Conservation (phyloP, 148 eudicot genomes). For the Rheum nobile region DNA sequence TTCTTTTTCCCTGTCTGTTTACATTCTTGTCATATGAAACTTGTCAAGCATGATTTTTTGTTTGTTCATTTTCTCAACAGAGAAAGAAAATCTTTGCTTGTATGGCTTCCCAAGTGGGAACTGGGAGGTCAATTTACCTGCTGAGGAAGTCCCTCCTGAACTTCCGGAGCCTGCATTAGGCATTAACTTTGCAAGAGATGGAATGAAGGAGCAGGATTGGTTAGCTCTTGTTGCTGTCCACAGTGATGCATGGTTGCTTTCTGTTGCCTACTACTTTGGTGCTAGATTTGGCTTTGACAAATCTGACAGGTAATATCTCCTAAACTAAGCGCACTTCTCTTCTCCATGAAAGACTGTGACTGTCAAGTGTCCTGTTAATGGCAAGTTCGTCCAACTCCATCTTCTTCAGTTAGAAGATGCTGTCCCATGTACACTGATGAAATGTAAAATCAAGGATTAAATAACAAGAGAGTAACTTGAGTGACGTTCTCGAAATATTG, state of each 20-base stretch:
- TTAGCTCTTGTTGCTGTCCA: constrained; percentile 28
- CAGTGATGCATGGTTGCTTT: constrained; percentile 26
- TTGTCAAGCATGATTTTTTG: background rate
- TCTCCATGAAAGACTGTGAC: background rate
- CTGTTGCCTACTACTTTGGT: constrained; percentile 30
- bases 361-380: background rate
- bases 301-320: constrained; percentile 21
- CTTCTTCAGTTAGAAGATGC: background rate
- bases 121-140: constrained; percentile 28
- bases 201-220: constrained; percentile 27
- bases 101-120: constrained; percentile 24
- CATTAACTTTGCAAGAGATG: constrained; percentile 29
- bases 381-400: background rate
- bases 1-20: background rate
- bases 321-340: background rate
- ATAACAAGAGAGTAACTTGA: background rate
- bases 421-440: background rate
- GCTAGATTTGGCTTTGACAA: constrained; percentile 28
- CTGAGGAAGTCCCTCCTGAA: constrained; percentile 31
- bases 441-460: background rate
- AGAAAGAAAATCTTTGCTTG: constrained; percentile 22
- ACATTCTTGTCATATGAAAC: background rate
- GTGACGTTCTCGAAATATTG: background rate
- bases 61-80: constrained; percentile 9
- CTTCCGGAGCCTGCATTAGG: constrained; percentile 31